Evolutionary conservation across 208 protist genomes (phyloP).

Genomic region (Trichomonas gallinae): DNA sequence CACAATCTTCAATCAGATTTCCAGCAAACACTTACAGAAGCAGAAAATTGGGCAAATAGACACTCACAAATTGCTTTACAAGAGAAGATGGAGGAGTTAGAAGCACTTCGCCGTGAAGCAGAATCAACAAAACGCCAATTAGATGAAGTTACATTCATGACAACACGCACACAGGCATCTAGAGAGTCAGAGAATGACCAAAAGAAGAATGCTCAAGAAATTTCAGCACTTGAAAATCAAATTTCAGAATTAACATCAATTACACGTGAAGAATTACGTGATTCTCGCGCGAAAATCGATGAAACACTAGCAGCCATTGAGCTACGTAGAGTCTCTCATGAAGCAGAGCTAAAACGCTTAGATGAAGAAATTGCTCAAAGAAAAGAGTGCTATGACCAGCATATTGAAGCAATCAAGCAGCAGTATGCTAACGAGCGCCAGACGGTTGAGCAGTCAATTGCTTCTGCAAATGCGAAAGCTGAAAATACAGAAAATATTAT

Average conservation of each 20-base stretch:
- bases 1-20: neutral
- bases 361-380: neutral
- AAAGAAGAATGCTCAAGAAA: neutral
- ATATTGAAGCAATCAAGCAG: neutral
- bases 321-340: neutral
- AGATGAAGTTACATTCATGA: neutral
- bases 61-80: neutral
- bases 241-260: neutral
- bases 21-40: neutral
- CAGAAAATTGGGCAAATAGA: neutral
- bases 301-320: neutral
- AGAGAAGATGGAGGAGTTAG: neutral
- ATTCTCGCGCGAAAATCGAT: neutral
- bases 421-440: neutral
- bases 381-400: neutral
- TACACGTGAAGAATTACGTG: neutral
- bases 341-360: neutral
- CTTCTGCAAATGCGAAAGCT: neutral
- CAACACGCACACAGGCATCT: neutral
- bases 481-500: neutral
- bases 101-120: neutral
- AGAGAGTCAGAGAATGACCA: neutral
- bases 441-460: neutral
- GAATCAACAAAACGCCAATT: neutral
- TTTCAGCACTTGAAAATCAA: neutral